Base-by-base conservation (phyloP, 345 rosid genomes). In the Ceriops decandra region DNA sequence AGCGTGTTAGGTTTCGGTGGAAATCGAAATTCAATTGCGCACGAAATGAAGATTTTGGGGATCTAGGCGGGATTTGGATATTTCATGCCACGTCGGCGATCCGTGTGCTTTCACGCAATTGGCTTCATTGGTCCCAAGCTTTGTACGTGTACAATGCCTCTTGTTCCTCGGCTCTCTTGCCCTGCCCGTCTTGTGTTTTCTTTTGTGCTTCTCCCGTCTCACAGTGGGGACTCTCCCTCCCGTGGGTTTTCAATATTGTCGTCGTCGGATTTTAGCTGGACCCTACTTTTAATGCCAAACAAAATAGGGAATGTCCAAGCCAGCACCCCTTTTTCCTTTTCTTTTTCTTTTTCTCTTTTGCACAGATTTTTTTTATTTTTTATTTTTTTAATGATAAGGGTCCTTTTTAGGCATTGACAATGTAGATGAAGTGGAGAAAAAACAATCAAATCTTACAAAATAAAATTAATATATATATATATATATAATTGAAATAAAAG, bases 21-120 rank as follows among this genome's bases (percentile, higher is more conserved):
- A 85, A 89, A 88, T 85, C 83, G 84, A 88, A 90, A 84, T 85
- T 85, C 85, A 85, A 87, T 89, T 85, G 84, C 86, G 83, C 71
- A 79, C 78, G 86, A 84, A 89, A 87, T 82, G 90, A 82, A 83
- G 77, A 73, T 62, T 62, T 72, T 49, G 49, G 90, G 91, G 88
- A 38, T 90, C 88, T 87, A 79, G 86, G 93, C 91, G 96, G 93
- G 93, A 85, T 87, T 85, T 84, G 74, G 74, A 72, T 79, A 73
- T 79, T 75, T 77, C 42, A 51, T 54, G 80, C 84, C 97, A 93
- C 66, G 88, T 93, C 87, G 86, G 5, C 82, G 68, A 87, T 93
- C 97, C 74, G 31, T 7, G 91, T 69, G 79, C 26, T 65, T 27
- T 33, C 0, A 22, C 1, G 0, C 13, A 0, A 85, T 78, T 82